Percentiles rank a stretch among this genome's conserved stretches.
Evolutionary conservation across 331 rosid species (phyloP).

Genomic region (Rosa hybrid): DNA sequence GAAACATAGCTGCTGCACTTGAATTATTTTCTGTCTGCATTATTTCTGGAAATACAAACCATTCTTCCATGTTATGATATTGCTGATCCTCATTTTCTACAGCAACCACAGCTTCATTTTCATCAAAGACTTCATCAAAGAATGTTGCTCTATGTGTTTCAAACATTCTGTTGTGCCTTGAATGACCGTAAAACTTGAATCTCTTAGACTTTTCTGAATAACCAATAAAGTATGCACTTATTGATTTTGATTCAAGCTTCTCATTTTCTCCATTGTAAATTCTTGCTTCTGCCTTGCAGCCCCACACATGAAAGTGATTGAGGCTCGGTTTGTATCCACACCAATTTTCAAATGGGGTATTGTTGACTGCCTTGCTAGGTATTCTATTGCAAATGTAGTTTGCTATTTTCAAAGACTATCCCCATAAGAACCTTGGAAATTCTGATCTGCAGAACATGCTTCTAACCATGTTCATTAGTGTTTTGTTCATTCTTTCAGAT

Average conservation of each 20-base stretch:
- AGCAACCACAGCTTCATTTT: too few relatives aligned
- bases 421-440: too few relatives aligned
- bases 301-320: background rate
- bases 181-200: too few relatives aligned
- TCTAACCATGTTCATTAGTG: background rate
- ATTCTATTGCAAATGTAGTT: background rate
- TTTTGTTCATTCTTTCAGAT: background rate
- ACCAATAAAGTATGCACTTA: background rate
- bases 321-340: too few relatives aligned
- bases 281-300: background rate
- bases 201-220: background rate
- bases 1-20: too few relatives aligned
- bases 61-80: too few relatives aligned
- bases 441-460: too few relatives aligned
- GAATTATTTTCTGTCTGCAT: too few relatives aligned
- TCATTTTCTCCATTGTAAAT: too few relatives aligned
- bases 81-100: too few relatives aligned
- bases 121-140: background rate
- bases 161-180: too few relatives aligned
- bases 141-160: background rate
- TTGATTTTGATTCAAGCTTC: background rate
- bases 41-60: too few relatives aligned
- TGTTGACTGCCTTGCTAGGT: background rate
- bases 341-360: background rate
- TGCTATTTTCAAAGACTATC: background rate